Conservation (phyloP, 2,329 filamentous ascomycete genomes). For the Nemania serpens region DNA sequence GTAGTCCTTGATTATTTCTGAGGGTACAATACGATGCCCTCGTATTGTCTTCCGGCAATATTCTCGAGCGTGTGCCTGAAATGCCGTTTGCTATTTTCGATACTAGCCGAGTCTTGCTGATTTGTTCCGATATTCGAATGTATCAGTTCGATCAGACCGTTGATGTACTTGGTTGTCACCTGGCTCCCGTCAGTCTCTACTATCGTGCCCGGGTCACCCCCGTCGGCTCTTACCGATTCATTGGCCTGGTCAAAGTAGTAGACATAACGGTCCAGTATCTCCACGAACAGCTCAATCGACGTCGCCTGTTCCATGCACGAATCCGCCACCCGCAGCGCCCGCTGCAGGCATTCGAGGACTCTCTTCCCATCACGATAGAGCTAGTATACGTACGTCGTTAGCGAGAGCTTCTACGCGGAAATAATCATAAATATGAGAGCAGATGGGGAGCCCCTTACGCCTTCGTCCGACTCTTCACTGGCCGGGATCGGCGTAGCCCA, state of each 20-base stretch:
- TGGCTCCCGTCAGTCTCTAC: slow-evolving; percentile 36
- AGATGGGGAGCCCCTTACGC: slow-evolving; percentile 15
- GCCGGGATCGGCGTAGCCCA: slow-evolving; percentile 87
- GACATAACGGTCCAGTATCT: slow-evolving; percentile 97
- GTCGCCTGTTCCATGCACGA: slow-evolving; percentile 99
- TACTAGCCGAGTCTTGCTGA: slow-evolving; percentile 76
- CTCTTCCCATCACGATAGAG: slow-evolving; percentile 97
- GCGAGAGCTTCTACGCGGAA: neutral
- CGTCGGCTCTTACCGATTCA: slow-evolving; percentile 69
- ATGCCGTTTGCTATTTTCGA: slow-evolving; percentile 90
- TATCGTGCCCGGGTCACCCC: neutral
- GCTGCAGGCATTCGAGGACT: slow-evolving; percentile 93
- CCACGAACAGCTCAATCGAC: slow-evolving; percentile 96
- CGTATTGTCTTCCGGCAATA: slow-evolving; percentile 88
- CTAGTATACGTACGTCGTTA: slow-evolving; percentile 48
- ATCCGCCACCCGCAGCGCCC: slow-evolving; percentile 92
- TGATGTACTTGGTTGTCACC: slow-evolving; percentile 96
- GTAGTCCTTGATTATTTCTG: slow-evolving; percentile 43
- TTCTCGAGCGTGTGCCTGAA: slow-evolving; percentile 95
- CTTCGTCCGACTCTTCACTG: slow-evolving; percentile 77
- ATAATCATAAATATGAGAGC: neutral
- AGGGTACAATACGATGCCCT: slow-evolving; percentile 79
- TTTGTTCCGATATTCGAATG: slow-evolving; percentile 92
- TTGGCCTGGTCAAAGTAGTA: slow-evolving; percentile 99
- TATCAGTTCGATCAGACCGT: slow-evolving; percentile 96